These are phyloP conservation scores for Trichoderma sp. DNA, from an alignment of 2,329 filamentous ascomycete species.

Conservation along the genomic window DNA sequence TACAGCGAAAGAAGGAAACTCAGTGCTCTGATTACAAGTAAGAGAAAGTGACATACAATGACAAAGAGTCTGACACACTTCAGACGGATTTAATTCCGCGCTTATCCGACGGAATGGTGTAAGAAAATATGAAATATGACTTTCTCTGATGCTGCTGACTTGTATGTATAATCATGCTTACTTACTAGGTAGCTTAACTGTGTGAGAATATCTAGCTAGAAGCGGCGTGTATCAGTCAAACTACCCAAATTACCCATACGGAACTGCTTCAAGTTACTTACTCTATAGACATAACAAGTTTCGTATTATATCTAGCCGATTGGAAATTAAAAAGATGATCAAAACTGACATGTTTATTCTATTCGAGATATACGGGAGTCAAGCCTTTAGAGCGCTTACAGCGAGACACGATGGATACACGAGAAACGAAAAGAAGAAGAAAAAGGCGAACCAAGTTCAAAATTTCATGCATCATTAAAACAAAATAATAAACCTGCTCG, in stretches of 20 bases:
- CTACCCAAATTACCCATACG: background rate
- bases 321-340: background rate
- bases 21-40: background rate
- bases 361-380: background rate
- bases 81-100: background rate
- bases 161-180: background rate
- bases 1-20: background rate
- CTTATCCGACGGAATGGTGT: background rate
- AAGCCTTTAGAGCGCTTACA: background rate
- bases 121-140: background rate
- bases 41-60: background rate
- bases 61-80: background rate
- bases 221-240: background rate
- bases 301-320: background rate
- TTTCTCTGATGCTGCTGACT: background rate
- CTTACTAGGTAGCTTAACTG: background rate
- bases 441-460: background rate
- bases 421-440: background rate
- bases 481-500: constrained; percentile 16
- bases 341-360: background rate
- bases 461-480: background rate
- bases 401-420: background rate
- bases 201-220: background rate
- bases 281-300: background rate
- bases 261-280: background rate